phyloP scores from a whole-genome alignment of 2,329 filamentous ascomycete genomes.

The Trematosphaeria pertusa region DNA sequence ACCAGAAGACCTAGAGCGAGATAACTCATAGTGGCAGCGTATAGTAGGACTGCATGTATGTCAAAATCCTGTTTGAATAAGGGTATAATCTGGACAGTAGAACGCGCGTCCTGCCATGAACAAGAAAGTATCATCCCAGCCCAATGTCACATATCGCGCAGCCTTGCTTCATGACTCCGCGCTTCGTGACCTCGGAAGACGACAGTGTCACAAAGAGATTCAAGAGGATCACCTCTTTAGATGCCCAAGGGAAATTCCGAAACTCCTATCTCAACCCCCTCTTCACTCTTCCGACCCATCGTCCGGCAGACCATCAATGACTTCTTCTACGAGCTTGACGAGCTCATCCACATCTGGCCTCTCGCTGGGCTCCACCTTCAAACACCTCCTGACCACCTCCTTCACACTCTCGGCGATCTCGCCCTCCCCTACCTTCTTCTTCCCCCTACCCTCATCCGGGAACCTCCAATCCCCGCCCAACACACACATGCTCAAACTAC shows the following conservation, averaged over 20 bases:
- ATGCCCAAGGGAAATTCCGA: background rate
- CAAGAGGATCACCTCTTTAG: background rate
- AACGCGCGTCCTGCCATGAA: too few species aligned
- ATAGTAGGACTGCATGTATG: too few species aligned
- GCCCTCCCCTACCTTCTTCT: slow-evolving; percentile 58
- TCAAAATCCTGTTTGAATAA: too few species aligned
- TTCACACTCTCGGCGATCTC: slow-evolving; percentile 82
- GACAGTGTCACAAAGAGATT: too few species aligned
- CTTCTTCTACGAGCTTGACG: slow-evolving; percentile 77
- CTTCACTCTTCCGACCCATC: slow-evolving; percentile 53
- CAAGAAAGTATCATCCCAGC: too few species aligned
- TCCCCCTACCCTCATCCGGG: slow-evolving; percentile 78
- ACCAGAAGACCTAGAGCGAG: too few species aligned
- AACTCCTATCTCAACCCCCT: background rate
- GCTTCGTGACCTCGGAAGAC: too few species aligned
- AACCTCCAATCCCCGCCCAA: slow-evolving; percentile 96
- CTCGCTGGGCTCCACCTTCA: slow-evolving; percentile 85
- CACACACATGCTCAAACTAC: slow-evolving; percentile 89
- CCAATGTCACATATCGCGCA: too few species aligned
- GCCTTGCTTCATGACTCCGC: too few species aligned
- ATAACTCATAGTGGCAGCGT: too few species aligned
- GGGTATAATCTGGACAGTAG: too few species aligned
- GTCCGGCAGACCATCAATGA: slow-evolving; percentile 71
- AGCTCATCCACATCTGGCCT: slow-evolving; percentile 86
- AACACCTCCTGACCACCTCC: slow-evolving; percentile 84